Evolutionary conservation across 1,284 basidiomycete genomes (phyloP), one percentile per base, ranked within the genome.

Genomic region (Fistulina hepatica): DNA sequence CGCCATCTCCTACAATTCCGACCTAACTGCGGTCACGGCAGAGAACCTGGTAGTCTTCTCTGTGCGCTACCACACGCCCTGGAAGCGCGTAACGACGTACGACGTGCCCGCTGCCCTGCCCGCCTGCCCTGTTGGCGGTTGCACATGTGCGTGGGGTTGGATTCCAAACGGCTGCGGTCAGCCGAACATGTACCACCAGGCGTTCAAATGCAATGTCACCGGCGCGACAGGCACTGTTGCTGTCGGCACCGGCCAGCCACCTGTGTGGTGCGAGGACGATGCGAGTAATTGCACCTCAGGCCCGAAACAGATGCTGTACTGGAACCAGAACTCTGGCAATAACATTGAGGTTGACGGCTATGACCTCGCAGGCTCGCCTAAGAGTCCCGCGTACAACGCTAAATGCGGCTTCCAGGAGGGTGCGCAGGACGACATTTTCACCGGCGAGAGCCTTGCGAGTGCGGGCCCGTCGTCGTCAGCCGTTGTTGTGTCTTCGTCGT

Each of bases 281-380:
- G 47, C 50, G 2, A 44, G 46, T 7, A 53, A 46, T 8, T 70
- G 67, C 44, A 49, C 51, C 20, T 52, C 57, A 44, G 65, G 65
- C 33, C 57, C 65, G 7, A 69, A 69, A 46, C 66, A 69, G 54
- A 64, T 68, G 63, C 44, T 70, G 17, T 63, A 61, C 48, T 68
- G 66, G 67, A 56, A 69, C 42, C 67, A 69, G 45, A 35, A 39
- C 1, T 54, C 59, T 2, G 61, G 66, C 2, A 60, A 67, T 48
- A 70, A 69, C 44, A 61, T 70, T 45, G 37, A 55, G 12, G 60
- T 67, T 2, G 43, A 50, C 8, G 66, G 65, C 0, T 49, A 38
- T n/a, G 64, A 68, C 44, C 42, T 50, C 16, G 39, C 48, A 4
- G 65, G 64, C 15, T 38, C 48, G 3, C 51, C 40, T n/a, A 63